phyloP scores from a whole-genome alignment of 768 basidiomycete genomes.

The Kockovaella imperatae region DNA sequence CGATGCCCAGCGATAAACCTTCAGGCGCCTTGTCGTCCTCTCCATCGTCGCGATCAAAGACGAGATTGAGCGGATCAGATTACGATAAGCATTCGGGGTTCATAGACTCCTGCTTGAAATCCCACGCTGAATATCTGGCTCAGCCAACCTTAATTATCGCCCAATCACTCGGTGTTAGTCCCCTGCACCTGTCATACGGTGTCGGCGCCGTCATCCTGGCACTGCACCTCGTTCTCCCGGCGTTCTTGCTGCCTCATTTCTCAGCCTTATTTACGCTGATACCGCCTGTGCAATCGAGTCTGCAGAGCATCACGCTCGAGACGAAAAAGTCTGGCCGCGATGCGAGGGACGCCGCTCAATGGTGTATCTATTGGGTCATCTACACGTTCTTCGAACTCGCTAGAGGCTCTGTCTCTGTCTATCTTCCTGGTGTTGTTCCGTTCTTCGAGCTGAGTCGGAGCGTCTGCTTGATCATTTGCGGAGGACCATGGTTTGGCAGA shows the following conservation, averaged over 20 bases:
- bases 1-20: too few relatives aligned
- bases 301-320: constrained; percentile 1
- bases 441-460: constrained; percentile 18
- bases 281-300: constrained; percentile 25
- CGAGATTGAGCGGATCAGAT: neutral
- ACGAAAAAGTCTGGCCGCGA: neutral
- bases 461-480: constrained; percentile 15
- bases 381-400: constrained; percentile 9
- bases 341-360: constrained; percentile 19
- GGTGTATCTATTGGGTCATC: constrained; percentile 25
- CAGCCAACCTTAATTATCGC: constrained; percentile 5
- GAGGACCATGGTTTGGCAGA: constrained; percentile 32
- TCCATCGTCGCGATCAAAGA: neutral
- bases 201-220: constrained; percentile 65
- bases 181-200: constrained; percentile 55
- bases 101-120: constrained; percentile 2
- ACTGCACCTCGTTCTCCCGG: constrained; percentile 15
- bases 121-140: constrained; percentile 23
- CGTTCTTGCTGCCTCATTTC: constrained; percentile 20
- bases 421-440: constrained; percentile 18
- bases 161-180: constrained; percentile 3
- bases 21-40: too few relatives aligned
- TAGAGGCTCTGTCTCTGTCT: constrained; percentile 16
- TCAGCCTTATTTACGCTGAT: constrained; percentile 20
- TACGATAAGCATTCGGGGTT: neutral